These are phyloP conservation scores for Penicillium sp. DNA, from an alignment of 2,329 filamentous ascomycete species.

Conservation along the genomic window DNA sequence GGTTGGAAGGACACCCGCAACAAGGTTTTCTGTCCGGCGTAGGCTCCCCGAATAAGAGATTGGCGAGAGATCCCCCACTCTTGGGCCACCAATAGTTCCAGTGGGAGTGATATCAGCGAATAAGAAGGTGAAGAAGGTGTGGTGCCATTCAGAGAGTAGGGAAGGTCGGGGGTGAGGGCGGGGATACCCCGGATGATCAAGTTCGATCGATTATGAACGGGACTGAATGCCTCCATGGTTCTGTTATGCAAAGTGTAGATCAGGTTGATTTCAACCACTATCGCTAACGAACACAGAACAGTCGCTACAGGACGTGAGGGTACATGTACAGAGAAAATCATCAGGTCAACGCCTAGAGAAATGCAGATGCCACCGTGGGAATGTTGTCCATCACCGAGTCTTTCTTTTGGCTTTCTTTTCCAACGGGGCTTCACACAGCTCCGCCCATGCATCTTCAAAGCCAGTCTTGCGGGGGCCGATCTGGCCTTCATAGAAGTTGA, in stretches of 20 bases:
- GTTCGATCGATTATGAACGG: too few species aligned
- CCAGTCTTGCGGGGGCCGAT: constrained; percentile 53
- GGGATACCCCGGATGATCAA: constrained; percentile 4
- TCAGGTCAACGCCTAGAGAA: constrained; percentile 17
- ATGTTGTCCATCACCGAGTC: constrained; percentile 12
- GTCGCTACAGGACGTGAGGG: constrained; percentile 8
- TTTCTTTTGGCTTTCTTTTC: constrained; percentile 13
- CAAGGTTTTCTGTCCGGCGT: neutral
- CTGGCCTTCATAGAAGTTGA: constrained; percentile 61
- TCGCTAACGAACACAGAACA: constrained; percentile 16
- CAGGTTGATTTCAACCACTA: constrained; percentile 15
- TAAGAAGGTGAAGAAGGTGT: neutral
- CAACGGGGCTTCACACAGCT: constrained; percentile 22
- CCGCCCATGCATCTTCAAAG: constrained; percentile 60
- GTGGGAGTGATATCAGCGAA: neutral
- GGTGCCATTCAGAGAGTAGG: too few species aligned
- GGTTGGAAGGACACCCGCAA: constrained; percentile 5
- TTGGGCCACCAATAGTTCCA: neutral
- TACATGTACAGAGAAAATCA: constrained; percentile 21
- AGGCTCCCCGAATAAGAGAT: constrained; percentile 1
- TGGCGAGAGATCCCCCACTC: neutral
- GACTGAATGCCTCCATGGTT: too few species aligned
- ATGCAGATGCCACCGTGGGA: constrained; percentile 11
- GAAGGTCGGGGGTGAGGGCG: neutral
- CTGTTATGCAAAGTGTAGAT: too few species aligned